phyloP scores from a whole-genome alignment of 495 filamentous ascomycete genomes.

The Penicillium goetzii region DNA sequence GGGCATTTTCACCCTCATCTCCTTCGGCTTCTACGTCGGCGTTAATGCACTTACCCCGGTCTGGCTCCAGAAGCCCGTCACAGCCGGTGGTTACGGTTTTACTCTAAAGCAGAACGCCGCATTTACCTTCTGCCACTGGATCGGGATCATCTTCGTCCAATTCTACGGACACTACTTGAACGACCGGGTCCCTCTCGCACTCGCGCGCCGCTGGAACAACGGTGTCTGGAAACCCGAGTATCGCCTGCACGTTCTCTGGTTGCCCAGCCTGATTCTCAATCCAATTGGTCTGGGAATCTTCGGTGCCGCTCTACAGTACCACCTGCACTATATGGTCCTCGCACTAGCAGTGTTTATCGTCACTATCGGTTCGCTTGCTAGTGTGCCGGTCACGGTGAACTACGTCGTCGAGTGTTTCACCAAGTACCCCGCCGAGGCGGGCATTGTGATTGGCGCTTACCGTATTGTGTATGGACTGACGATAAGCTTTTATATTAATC shows the following conservation, averaged over 20 bases:
- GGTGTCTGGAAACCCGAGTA: conserved; percentile 58
- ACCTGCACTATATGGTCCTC: conserved; percentile 53
- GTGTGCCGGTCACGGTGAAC: conserved; percentile 51
- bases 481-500: conserved; percentile 52
- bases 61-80: conserved; percentile 49
- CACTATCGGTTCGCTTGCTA: conserved; percentile 42
- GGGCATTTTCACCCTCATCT: conserved; percentile 48
- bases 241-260: conserved; percentile 51
- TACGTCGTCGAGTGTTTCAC: conserved; percentile 55
- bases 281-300: conserved; percentile 55
- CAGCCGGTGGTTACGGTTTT: conserved; percentile 55
- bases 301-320: conserved; percentile 51
- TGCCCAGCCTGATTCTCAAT: conserved; percentile 48
- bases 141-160: conserved; percentile 47
- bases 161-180: conserved; percentile 48
- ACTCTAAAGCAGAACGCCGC: conserved; percentile 48
- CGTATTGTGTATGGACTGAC: conserved; percentile 48
- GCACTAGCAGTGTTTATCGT: conserved; percentile 50
- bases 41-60: conserved; percentile 38
- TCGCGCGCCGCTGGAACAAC: conserved; percentile 36
- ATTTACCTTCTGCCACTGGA: conserved; percentile 55
- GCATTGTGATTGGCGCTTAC: conserved; percentile 45
- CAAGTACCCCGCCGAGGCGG: conserved; percentile 45
- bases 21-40: conserved; percentile 50
- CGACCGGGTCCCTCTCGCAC: conserved; percentile 49